Evolutionary conservation across 2,329 filamentous ascomycete species (phyloP), one percentile per base, ranked within the genome.

Genomic region (Samsoniella hepiali): DNA sequence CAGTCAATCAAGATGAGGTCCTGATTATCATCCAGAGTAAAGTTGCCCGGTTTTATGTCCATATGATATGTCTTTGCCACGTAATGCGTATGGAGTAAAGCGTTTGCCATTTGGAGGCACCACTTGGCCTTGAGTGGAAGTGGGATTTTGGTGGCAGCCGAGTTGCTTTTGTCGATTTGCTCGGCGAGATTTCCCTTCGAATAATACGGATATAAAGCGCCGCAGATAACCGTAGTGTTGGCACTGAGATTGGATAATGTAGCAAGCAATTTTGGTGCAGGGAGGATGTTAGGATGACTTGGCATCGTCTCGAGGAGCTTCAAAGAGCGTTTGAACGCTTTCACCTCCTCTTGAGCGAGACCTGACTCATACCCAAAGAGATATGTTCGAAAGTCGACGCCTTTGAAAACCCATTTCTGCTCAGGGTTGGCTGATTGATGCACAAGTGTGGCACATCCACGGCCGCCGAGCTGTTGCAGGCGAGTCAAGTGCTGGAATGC

Each of bases 41-140:
- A 68, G 58, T 74, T 73, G 29, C 67, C 68, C 1, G 71, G 71
- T 63, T 72, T 73, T 55, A 73, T 67, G 55, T 73, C 71, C 68
- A 71, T 72, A 61, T 73, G 71, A 53, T 66, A 74, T 1, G 66
- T 72, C 3, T 66, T 45, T 15, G 65, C 68, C 7, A 64, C 62
- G 10, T 36, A 58, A 32, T 71, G 69, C 1, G 69, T 69, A 38
- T 71, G 65, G 4, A 58, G 61, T 10, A 71, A 51, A 10, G 69
- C 69, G 11, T 58, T 34, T 1, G 68, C 62, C 70, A 72, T 71
- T 44, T 69, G 63, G 34, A 58, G 42, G 64, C 70, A 70, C 70
- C 69, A 72, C 17, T 59, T 60, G 7, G 66, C 67, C 57, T 70
- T 70, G 6, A 61, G 58, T 0, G 1, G 29, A 1, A 69, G 60